Evolutionary conservation across 371 early-diverging fungal genomes (phyloP).

Genomic region (Basidiobolus meristosporus): DNA sequence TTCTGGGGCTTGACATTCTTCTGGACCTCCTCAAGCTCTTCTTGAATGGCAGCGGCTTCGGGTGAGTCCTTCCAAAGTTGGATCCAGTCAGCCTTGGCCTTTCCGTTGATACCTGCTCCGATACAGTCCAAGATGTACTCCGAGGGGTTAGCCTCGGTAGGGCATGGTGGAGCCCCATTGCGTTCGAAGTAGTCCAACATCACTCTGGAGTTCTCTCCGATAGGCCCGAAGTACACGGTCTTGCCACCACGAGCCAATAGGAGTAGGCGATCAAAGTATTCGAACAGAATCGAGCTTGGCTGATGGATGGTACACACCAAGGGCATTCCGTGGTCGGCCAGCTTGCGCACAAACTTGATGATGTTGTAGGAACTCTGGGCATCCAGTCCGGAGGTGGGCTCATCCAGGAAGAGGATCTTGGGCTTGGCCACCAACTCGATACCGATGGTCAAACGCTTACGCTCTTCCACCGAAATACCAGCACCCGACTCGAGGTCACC

Average conservation of each 20-base stretch:
- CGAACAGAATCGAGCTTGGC: conserved; percentile 61
- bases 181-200: conserved; percentile 39
- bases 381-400: conserved; percentile 68
- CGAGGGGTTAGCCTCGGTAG: conserved; percentile 38
- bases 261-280: conserved; percentile 59
- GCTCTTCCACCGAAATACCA: conserved; percentile 29
- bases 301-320: conserved; percentile 76
- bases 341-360: conserved; percentile 45
- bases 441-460: conserved; percentile 31
- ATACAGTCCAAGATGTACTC: conserved; percentile 49
- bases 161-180: conserved; percentile 33
- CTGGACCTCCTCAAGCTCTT: not conserved
- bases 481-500: conserved; percentile 21
- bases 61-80: conserved; percentile 28
- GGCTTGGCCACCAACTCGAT: conserved; percentile 59
- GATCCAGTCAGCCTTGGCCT: conserved; percentile 21
- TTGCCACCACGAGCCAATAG: conserved; percentile 62
- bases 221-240: conserved; percentile 61
- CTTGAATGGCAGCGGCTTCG: not conserved
- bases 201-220: conserved; percentile 26
- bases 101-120: conserved; percentile 32
- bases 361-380: no score
- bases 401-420: conserved; percentile 63
- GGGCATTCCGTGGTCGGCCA: conserved; percentile 43
- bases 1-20: not conserved